Conservation (phyloP, 2,329 filamentous ascomycete genomes). For the Kalmusia sp. region DNA sequence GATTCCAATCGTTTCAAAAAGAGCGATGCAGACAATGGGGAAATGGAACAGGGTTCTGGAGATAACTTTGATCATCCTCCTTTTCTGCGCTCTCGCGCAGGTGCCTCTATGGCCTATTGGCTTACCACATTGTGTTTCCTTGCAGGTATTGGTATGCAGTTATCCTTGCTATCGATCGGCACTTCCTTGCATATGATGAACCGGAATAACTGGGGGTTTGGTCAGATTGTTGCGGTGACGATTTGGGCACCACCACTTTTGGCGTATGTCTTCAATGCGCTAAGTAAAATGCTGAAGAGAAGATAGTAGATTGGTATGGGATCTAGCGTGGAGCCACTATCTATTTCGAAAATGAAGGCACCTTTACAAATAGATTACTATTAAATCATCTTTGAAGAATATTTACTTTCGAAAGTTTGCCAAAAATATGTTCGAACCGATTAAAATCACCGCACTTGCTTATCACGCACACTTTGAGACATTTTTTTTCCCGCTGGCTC, state of each 20-base stretch:
- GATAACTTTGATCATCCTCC: no score
- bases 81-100: neutral
- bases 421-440: no score
- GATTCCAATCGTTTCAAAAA: neutral
- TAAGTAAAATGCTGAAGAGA: conserved; percentile 1
- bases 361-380: no score
- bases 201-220: conserved; percentile 26
- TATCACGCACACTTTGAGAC: no score
- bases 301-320: neutral
- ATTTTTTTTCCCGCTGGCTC: no score
- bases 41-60: no score
- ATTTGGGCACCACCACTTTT: conserved; percentile 27
- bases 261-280: conserved; percentile 18
- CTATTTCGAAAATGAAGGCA: no score
- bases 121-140: conserved; percentile 19
- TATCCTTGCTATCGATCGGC: conserved; percentile 25
- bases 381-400: no score
- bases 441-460: no score
- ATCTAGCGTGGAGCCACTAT: no score
- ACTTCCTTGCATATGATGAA: conserved; percentile 29
- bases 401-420: no score
- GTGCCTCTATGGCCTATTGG: neutral
- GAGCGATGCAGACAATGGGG: neutral
- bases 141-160: conserved; percentile 26
- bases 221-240: conserved; percentile 31